Conservation (phyloP, 306 rosid species). For the Echinosophora koreensis region DNA sequence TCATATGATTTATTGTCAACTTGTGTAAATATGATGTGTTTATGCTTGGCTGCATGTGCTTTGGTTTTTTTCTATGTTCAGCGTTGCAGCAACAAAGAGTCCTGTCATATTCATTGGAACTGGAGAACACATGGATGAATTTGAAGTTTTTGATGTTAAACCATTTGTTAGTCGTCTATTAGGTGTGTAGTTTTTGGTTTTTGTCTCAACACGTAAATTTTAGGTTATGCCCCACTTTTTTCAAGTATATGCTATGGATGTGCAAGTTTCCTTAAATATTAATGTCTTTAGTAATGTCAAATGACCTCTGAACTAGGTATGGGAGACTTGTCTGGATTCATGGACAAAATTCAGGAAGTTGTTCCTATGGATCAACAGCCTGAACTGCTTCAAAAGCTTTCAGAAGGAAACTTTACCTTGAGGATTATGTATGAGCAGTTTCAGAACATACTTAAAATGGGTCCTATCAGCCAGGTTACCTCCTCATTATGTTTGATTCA, state of each 20-base stretch:
- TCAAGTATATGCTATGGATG: slow-evolving; percentile 2
- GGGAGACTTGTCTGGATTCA: slow-evolving; percentile 91
- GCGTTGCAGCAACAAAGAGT: slow-evolving; percentile 92
- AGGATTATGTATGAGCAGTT: slow-evolving; percentile 86
- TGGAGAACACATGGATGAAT: slow-evolving; percentile 91
- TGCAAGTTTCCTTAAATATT: slow-evolving; percentile 15
- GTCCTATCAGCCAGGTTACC: slow-evolving; percentile 77
- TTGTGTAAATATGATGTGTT: slow-evolving; percentile 20
- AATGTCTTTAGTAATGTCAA: slow-evolving; percentile 5
- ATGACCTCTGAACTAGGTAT: slow-evolving; percentile 58
- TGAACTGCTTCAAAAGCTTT: slow-evolving; percentile 82
- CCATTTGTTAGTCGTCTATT: slow-evolving; percentile 90
- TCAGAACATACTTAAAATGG: slow-evolving; percentile 81
- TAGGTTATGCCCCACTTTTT: background rate
- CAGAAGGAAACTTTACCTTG: slow-evolving; percentile 80
- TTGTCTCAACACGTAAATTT: slow-evolving; percentile 1
- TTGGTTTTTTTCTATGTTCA: slow-evolving; percentile 48
- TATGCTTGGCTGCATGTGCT: background rate
- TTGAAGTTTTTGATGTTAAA: slow-evolving; percentile 87
- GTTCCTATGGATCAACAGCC: slow-evolving; percentile 96
- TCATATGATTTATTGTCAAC: slow-evolving; percentile 30
- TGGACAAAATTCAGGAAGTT: slow-evolving; percentile 91
- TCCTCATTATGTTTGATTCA: slow-evolving; percentile 18
- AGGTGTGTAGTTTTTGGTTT: slow-evolving; percentile 52
- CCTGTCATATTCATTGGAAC: slow-evolving; percentile 88